A percentile compares a stretch with the other conserved stretches of the same genome.
phyloP scores from a whole-genome alignment of 179 eudicot species.

The Spinacia oleracea region DNA sequence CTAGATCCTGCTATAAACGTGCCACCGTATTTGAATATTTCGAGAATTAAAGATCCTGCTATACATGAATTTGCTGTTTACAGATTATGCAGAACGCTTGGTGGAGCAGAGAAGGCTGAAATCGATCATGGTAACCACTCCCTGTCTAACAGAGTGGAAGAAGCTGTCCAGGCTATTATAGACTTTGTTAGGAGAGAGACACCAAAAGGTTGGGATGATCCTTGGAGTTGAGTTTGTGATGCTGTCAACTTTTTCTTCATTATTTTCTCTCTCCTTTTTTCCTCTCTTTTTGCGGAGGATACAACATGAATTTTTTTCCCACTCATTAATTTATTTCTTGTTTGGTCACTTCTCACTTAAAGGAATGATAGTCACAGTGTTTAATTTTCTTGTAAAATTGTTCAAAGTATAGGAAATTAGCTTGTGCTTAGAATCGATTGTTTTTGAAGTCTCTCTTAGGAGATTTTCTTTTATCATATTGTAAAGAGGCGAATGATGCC shows the following conservation, averaged over 20 bases:
- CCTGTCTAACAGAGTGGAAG: conserved; percentile 76
- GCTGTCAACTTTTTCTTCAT: background rate
- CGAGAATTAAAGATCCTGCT: background rate
- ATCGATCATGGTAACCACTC: conserved; percentile 87
- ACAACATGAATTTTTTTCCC: background rate
- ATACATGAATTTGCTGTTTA: background rate
- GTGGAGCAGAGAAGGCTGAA: conserved; percentile 93
- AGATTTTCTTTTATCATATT: background rate
- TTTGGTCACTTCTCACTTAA: background rate
- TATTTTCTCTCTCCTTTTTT: background rate
- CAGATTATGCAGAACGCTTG: conserved; percentile 91
- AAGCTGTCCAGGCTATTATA: conserved; percentile 75
- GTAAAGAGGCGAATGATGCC: background rate
- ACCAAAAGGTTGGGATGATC: conserved; percentile 97
- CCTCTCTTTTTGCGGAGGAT: background rate
- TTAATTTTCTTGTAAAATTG: background rate
- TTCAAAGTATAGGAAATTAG: background rate
- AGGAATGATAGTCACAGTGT: background rate
- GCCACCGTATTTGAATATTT: background rate
- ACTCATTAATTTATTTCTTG: background rate
- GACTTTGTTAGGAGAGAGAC: conserved; percentile 74
- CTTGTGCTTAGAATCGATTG: background rate
- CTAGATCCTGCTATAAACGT: background rate
- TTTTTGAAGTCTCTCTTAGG: too few relatives aligned
- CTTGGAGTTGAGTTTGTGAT: conserved; percentile 59